Evolutionary conservation across 805 yeast species (phyloP).

Genomic region (Schwanniomyces polymorphus): DNA sequence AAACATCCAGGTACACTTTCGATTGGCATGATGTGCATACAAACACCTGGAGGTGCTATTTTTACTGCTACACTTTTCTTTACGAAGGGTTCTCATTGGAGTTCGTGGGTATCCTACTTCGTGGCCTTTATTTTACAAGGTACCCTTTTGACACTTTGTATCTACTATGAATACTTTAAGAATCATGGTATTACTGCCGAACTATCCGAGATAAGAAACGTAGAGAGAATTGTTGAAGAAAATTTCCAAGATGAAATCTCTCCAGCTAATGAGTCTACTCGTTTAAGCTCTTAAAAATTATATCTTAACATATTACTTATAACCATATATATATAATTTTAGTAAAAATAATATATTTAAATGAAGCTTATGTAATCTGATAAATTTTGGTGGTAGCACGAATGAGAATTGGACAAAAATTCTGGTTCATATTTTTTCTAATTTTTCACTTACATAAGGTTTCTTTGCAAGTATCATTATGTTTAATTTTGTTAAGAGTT

Average conservation of each 20-base stretch:
- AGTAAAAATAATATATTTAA: neutral
- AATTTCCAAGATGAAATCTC: slow-evolving; percentile 15
- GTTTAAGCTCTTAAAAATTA: neutral
- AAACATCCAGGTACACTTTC: slow-evolving; percentile 82
- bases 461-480: slow-evolving; percentile 11
- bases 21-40: slow-evolving; percentile 77
- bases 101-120: slow-evolving; percentile 80
- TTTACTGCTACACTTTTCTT: slow-evolving; percentile 73
- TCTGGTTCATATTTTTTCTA: neutral
- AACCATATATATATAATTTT: neutral
- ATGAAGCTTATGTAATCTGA: neutral
- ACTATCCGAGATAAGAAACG: slow-evolving; percentile 24
- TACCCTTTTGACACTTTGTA: slow-evolving; percentile 58
- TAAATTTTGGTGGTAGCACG: neutral
- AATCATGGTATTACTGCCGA: slow-evolving; percentile 22
- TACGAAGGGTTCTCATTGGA: slow-evolving; percentile 81
- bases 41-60: slow-evolving; percentile 85
- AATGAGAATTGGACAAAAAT: neutral
- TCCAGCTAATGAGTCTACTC: neutral
- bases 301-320: neutral
- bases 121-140: slow-evolving; percentile 72
- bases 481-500: slow-evolving; percentile 22
- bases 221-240: slow-evolving; percentile 29
- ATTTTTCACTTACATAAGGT: neutral
- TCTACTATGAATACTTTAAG: slow-evolving; percentile 43